Evolutionary conservation across 331 rosid species (phyloP), one percentile per base, ranked within the genome.

Genomic region (Rosa hybrid): DNA sequence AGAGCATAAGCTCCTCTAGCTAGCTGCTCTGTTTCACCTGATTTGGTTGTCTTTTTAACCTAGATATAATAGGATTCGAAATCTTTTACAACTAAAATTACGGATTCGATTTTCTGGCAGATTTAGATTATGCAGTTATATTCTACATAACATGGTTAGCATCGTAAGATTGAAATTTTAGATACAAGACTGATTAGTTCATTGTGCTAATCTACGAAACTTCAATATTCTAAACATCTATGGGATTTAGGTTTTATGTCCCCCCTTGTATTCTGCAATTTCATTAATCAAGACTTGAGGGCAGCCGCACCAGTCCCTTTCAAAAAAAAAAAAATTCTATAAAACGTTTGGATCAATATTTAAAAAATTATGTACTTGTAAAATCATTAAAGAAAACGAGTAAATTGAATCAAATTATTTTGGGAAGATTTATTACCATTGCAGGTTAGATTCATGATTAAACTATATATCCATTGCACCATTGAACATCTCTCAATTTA

Each of bases 21-120:
- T 68, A 21, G 65, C 82, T 83, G 68, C 68, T 80, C 72, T 75
- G 81, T 86, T 80, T 83, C 84, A 68, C 79, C 84, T 78, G 82
- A 65, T 83, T 82, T 70, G 38, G 6, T 27, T 68, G 77, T 81
- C 71, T 16, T 65, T 65, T 34, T 34, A 65, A 34, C 71, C 45
- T 34, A 16, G 45, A 65, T 65, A 14, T 34, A 16, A 65, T 65
- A 17, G 23, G 71, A 30, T 65, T 34, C 45, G 71, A 65, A 30
- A 65, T 65, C 71, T 65, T 65, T 34, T 34, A 30, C 46, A 13
- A 5, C 16, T 25, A 11, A 65, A 34, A 17, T 65, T 16, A 34
- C 12, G 10, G 46, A 25, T 65, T 17, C 12, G 46, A 34, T 65
- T 65, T 34, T 65, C 71, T 34, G 46, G 4, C 68, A 4, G 65